These are phyloP conservation scores for Talaromyces liani DNA, from an alignment of 495 filamentous ascomycete species.

Conservation along the genomic window DNA sequence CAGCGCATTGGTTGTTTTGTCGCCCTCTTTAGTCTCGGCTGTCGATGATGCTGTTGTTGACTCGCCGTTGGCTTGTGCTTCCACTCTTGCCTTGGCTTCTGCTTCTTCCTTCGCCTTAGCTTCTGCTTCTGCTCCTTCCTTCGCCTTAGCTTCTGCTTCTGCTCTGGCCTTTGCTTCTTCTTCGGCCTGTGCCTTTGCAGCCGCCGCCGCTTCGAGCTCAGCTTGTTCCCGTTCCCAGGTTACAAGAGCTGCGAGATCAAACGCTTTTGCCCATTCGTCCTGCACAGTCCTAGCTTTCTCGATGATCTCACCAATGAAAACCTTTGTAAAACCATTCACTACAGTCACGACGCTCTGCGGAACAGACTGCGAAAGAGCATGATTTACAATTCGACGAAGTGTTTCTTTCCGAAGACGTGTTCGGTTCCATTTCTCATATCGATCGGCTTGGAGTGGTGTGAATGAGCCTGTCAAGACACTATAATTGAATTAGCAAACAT, in stretches of 20 bases:
- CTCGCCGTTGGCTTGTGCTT: constrained; percentile 4
- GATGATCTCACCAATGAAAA: constrained; percentile 77
- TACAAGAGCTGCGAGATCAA: constrained; percentile 28
- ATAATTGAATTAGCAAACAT: constrained; percentile 12
- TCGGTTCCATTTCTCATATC: constrained; percentile 68
- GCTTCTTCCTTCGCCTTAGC: constrained; percentile 3
- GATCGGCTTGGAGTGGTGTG: constrained; percentile 55
- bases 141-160: constrained; percentile 5
- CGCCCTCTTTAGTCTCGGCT: constrained; percentile 4
- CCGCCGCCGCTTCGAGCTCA: constrained; percentile 31
- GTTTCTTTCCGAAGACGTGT: constrained; percentile 59
- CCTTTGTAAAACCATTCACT: constrained; percentile 74
- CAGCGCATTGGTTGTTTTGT: not conserved
- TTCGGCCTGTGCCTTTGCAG: constrained; percentile 14
- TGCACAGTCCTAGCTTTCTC: constrained; percentile 75
- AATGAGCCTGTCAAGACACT: constrained; percentile 66
- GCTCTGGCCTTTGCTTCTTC: constrained; percentile 5
- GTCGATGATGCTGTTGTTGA: not conserved
- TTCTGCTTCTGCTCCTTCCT: constrained; percentile 8
- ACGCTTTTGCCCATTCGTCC: constrained; percentile 61
- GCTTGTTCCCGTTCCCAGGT: constrained; percentile 30
- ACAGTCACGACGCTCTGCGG: constrained; percentile 69
- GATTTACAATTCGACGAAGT: constrained; percentile 68
- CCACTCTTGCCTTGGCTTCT: constrained; percentile 7
- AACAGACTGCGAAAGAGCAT: constrained; percentile 82